Conservation (phyloP, 768 basidiomycete genomes). For the Lentinula aciculospora region DNA sequence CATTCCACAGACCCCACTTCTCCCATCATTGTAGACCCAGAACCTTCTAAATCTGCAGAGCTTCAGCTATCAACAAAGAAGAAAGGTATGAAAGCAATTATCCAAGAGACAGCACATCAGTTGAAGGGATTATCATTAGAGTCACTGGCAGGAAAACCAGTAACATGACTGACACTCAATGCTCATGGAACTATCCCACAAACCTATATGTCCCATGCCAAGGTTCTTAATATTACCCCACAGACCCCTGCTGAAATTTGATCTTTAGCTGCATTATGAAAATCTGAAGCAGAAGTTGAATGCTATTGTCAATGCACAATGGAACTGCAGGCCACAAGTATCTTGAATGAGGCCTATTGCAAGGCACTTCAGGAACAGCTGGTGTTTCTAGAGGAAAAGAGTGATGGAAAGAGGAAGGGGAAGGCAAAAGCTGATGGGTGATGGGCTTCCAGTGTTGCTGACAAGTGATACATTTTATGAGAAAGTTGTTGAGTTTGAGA, state of each 20-base stretch:
- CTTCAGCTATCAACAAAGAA: too few relatives aligned
- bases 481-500: not conserved
- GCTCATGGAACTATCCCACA: slow-evolving; percentile 4
- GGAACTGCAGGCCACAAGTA: not conserved
- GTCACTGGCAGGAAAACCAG: not conserved
- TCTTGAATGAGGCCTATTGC: not conserved
- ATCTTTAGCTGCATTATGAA: not conserved
- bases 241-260: not conserved
- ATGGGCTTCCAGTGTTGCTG: not conserved
- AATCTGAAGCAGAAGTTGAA: not conserved
- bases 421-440: not conserved
- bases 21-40: too few relatives aligned
- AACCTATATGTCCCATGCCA: not conserved
- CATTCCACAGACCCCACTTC: too few relatives aligned
- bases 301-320: not conserved
- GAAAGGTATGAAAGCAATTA: not conserved
- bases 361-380: not conserved
- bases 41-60: not conserved
- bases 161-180: slow-evolving; percentile 1
- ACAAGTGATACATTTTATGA: not conserved
- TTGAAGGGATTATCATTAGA: not conserved
- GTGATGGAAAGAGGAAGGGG: not conserved
- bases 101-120: not conserved
- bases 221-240: not conserved
- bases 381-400: not conserved